Percentiles rank a stretch among this genome's conserved stretches.
Conservation (phyloP, 768 basidiomycete species). For the Lyophyllum atratum region DNA sequence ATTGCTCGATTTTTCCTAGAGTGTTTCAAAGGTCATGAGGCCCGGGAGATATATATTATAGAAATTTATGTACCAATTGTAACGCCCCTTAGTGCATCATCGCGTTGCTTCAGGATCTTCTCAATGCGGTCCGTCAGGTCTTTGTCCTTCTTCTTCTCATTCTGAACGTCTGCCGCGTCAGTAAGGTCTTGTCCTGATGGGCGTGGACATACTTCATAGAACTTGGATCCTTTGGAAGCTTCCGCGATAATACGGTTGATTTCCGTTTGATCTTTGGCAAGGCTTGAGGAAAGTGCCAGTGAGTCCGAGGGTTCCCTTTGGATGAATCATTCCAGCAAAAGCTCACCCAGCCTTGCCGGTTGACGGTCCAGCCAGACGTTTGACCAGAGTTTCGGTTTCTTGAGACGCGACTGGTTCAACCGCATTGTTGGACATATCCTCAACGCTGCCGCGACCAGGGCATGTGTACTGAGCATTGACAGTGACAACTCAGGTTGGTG, state of each 20-base stretch:
- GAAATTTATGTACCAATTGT: constrained; percentile 51
- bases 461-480: not conserved
- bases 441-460: too few relatives aligned
- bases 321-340: not conserved
- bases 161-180: constrained; percentile 40
- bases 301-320: not conserved
- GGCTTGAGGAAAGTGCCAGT: constrained; percentile 42
- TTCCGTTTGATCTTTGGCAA: constrained; percentile 77
- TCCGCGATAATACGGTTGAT: constrained; percentile 90
- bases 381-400: constrained; percentile 69
- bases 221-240: constrained; percentile 91
- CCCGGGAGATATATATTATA: not conserved
- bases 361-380: constrained; percentile 84
- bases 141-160: constrained; percentile 89
- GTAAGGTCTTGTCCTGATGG: not conserved
- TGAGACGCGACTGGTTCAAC: constrained; percentile 44
- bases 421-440: not conserved
- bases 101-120: constrained; percentile 64
- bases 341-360: constrained; percentile 84
- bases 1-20: constrained; percentile 59
- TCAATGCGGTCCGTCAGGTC: constrained; percentile 79
- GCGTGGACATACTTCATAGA: constrained; percentile 66
- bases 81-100: constrained; percentile 55
- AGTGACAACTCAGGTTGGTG: not conserved
- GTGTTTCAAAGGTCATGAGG: not conserved